Base-by-base conservation (phyloP, 176 grass and related monocot genomes). In the Bromus sterilis region DNA sequence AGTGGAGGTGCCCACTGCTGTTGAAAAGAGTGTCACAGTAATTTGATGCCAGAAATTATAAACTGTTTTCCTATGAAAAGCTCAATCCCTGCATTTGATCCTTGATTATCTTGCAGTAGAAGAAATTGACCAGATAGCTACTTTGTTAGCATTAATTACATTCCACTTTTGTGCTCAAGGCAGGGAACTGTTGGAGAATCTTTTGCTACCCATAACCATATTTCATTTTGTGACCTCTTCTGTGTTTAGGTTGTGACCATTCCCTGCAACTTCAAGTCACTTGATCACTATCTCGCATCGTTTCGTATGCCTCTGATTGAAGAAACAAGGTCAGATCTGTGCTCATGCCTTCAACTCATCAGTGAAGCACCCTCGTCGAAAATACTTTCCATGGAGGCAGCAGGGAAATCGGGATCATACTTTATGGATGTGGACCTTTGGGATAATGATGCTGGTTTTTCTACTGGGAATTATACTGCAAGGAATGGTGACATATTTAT, bases 401-500 rank as follows among this genome's bases (percentile, higher is more conserved):
- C 37, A n/a, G 66, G 31, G 4, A 69, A 26, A 78, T 18, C 78
- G 62, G 14, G 49, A n/a, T n/a, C 42, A 56, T 80, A 87, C 76
- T 71, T 51, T 33, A 83, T 93, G 75, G 60, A 86, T 77, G 91
- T 97, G 56, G 81, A 91, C 37, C 80, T 84, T 62, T 82, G 66
- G 69, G 83, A 85, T 1, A 74, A 88, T 72, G 56, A 56, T 56
- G 60, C 78, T 76, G 37, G 66, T 66, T 67, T 81, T 49, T 78
- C 74, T 32, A 40, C 55, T 7, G 81, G 87, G 28, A 14, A 26
- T 35, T 93, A 97, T 46, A 81, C 81, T 59, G 44, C 82, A 18
- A 86, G 87, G 42, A 89, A 83, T 26, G 81, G 91, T 20, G 94
- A 97, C 16, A 53, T 94, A 57, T 94, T 91, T 18, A 29, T 97